Evolutionary conservation across 2,329 filamentous ascomycete species (phyloP), one percentile per base, ranked within the genome.

Genomic region (Diaporthe sp.): DNA sequence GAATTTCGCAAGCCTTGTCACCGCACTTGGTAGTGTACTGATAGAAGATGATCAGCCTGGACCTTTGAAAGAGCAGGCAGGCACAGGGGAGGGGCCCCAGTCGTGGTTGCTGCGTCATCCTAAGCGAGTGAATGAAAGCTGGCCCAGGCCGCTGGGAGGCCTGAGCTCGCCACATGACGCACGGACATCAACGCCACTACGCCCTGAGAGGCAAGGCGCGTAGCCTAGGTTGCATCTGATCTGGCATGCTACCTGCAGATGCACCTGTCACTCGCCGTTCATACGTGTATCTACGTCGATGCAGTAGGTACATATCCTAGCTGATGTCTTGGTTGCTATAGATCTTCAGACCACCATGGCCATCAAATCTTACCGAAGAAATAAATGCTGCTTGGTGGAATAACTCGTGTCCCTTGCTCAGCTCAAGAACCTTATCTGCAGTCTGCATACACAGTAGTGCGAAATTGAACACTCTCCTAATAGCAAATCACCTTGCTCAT

Each of bases 131-230:
- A 17, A 22, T n/a, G 8, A 17, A 6, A 6, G 42, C 60, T 67
- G 39, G 67, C 34, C 22, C 42, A 39, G 60, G 20, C 53, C 53
- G 70, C 42, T 3, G 2, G 7, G 72, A 68, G 73, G 61, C 53
- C 75, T 57, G 61, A 72, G 75, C 75, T 72, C 28, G 72, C 73
- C 72, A 75, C 60, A 76, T 70, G 72, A 76, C 73, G 71, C 74
- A 73, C 61, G 84, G 71, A 60, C 58, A 17, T 34, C 13, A 3
- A 20, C 2, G 5, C 10, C 34, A 25, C 58, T 73, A 73, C 7
- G 28, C 71, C 37, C 6, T 20, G 28, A 37, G 7, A 37, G 58
- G 58, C 44, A 51, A 73, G 44, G 58, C 34, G 8, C 17, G 3
- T 3, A 22, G n/a, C 25, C 10, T 44, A 34, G 8, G 44, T 4